Percentiles rank a stretch among this genome's conserved stretches.
phyloP scores from a whole-genome alignment of 1,284 basidiomycete genomes.

The Malassezia pachydermatis region DNA sequence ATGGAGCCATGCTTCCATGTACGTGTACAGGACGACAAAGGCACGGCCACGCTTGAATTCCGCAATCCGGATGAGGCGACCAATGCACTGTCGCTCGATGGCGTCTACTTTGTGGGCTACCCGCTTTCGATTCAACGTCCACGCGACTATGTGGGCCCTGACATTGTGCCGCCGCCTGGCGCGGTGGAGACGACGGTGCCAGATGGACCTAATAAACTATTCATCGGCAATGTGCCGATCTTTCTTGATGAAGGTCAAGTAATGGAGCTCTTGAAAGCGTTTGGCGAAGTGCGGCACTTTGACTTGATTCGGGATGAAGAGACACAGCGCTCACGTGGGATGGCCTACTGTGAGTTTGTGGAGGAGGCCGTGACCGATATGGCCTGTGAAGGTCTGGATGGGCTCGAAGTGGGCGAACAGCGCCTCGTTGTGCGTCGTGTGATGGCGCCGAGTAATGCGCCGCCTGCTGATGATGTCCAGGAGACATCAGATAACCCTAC shows the following conservation, averaged over 20 bases:
- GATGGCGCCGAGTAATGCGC: slow-evolving; percentile 50
- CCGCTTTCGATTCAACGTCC: slow-evolving; percentile 90
- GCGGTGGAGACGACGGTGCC: slow-evolving; percentile 79
- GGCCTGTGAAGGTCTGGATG: slow-evolving; percentile 88
- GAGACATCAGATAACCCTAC: slow-evolving; percentile 48
- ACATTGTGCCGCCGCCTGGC: slow-evolving; percentile 67
- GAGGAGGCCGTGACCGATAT: slow-evolving; percentile 81
- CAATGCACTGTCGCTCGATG: slow-evolving; percentile 89
- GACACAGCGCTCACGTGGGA: slow-evolving; percentile 67
- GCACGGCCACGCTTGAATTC: slow-evolving; percentile 87
- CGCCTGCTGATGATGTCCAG: slow-evolving; percentile 38
- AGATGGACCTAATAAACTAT: slow-evolving; percentile 94
- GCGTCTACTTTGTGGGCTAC: slow-evolving; percentile 82
- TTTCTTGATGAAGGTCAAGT: slow-evolving; percentile 96
- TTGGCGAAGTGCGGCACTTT: slow-evolving; percentile 93
- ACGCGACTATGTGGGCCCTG: slow-evolving; percentile 73
- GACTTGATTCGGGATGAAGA: slow-evolving; percentile 77
- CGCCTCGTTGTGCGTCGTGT: slow-evolving; percentile 81
- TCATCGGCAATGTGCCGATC: slow-evolving; percentile 86
- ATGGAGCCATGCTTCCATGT: slow-evolving; percentile 76
- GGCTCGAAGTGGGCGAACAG: slow-evolving; percentile 95
- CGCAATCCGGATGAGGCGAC: slow-evolving; percentile 92
- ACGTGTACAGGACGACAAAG: slow-evolving; percentile 94
- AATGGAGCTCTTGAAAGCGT: slow-evolving; percentile 89
- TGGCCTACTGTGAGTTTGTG: slow-evolving; percentile 97